phyloP scores from a whole-genome alignment of 1,139 yeast genomes.

The Lodderomyces margitis region DNA sequence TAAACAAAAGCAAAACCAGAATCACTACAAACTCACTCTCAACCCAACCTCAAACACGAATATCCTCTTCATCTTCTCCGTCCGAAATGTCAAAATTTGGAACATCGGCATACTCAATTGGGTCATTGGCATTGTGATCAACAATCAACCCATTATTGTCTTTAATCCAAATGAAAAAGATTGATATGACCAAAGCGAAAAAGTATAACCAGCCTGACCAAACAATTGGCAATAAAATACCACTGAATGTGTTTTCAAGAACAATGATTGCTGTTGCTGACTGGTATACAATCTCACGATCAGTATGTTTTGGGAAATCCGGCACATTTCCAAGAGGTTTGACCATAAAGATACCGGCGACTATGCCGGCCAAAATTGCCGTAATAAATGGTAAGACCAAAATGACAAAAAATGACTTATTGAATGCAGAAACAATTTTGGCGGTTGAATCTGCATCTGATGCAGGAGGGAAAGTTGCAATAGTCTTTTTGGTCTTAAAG shows the following conservation, averaged over 20 bases:
- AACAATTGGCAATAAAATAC: constrained; percentile 8
- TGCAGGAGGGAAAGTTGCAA: constrained; percentile 30
- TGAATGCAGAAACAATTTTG: constrained; percentile 26
- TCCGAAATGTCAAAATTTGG: constrained; percentile 22
- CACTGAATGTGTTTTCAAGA: constrained; percentile 5
- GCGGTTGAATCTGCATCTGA: constrained; percentile 20
- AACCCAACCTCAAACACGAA: neutral
- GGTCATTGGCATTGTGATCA: constrained; percentile 20
- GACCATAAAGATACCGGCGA: constrained; percentile 4
- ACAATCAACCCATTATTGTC: constrained; percentile 33
- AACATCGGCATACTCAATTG: constrained; percentile 19
- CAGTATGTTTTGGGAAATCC: constrained; percentile 7
- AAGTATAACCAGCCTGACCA: constrained; percentile 19
- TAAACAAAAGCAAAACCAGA: no score
- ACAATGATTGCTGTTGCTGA: constrained; percentile 7
- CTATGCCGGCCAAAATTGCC: constrained; percentile 12
- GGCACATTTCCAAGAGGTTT: constrained; percentile 4
- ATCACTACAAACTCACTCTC: no score
- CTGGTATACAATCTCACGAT: constrained; percentile 7
- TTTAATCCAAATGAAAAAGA: constrained; percentile 37
- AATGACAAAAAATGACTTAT: constrained; percentile 28
- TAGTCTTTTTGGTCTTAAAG: constrained; percentile 28
- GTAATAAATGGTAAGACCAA: constrained; percentile 28
- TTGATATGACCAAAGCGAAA: constrained; percentile 19
- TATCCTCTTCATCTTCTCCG: constrained; percentile 16